Evolutionary conservation across 495 filamentous ascomycete species (phyloP), one percentile per base, ranked within the genome.

Genomic region (Clavariopsis aquatica): DNA sequence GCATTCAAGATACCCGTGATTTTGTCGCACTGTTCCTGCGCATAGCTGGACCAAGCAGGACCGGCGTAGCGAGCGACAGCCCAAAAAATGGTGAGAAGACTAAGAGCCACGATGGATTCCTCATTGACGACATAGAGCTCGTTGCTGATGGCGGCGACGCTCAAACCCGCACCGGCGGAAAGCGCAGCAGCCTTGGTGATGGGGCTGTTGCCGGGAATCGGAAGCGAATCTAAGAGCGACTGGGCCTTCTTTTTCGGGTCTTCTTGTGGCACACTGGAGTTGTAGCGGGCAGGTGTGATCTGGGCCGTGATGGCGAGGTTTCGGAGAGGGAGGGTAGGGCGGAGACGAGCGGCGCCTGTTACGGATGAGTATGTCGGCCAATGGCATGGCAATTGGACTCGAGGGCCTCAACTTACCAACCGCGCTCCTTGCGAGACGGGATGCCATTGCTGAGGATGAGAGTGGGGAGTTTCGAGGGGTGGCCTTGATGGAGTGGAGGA

Each of bases 41-140:
- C 94, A 92, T 93, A 99, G 75, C 94, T 84, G 73, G 80, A 84
- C 83, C 96, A 98, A 80, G 88, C 81, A 49, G 94, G 94, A 51
- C 93, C 94, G 72, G 87, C 92, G 77, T 90, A 98, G 79, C 95
- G 92, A 76, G 85, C 91, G 69, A 96, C 83, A 55, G 86, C 91
- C 71, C 79, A 89, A 86, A 95, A 97, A 64, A 97, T 88, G 72
- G 86, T 91, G 72, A 98, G 81, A 62, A 97, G 80, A 75, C 86
- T 91, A 80, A 99, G 82, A 57, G 89, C 89, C 71, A 95, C 89
- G 72, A 99, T 87, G 62, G 92, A 84, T 82, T 99, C 95, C 82
- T 98, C 93, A 81, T 98, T 99, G 78, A 99, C 82, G 76, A 99
- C 91, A 78, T 97, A 99, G 82, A 98, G 88, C 83, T 99, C 95